These are phyloP conservation scores for Agaricus blazei DNA, from an alignment of 768 basidiomycete species.

Conservation along the genomic window DNA sequence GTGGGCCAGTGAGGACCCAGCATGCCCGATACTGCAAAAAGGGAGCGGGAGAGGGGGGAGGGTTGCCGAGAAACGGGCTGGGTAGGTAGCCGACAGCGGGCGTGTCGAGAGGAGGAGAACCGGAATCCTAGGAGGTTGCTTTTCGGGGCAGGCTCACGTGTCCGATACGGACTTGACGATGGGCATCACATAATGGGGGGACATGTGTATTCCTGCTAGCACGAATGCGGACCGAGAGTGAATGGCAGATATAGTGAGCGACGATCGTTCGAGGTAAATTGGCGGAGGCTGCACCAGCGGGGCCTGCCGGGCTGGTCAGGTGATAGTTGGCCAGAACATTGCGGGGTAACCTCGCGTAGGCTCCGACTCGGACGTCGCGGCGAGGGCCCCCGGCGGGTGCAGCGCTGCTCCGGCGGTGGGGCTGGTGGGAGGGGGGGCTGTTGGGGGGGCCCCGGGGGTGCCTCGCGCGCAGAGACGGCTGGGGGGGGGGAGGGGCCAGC, in stretches of 20 bases:
- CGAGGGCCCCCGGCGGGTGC: too few relatives aligned
- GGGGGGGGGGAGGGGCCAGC: background rate
- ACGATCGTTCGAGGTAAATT: background rate
- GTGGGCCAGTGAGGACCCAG: background rate
- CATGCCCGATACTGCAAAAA: constrained; percentile 2
- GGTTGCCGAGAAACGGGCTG: background rate
- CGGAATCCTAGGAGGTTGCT: background rate
- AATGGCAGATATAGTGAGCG: background rate
- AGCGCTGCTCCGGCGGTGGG: too few relatives aligned
- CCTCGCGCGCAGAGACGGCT: background rate
- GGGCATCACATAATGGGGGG: background rate
- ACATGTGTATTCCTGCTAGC: constrained; percentile 2
- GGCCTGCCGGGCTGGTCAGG: constrained; percentile 1
- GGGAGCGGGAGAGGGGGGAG: background rate
- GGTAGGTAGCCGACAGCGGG: background rate
- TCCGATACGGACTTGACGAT: constrained; percentile 8
- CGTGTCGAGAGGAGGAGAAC: background rate
- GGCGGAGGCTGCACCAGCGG: background rate
- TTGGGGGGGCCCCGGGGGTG: background rate
- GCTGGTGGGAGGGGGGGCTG: too few relatives aligned
- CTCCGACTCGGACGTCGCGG: constrained; percentile 3
- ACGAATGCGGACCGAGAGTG: constrained; percentile 7
- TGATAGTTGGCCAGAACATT: background rate
- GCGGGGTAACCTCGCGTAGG: constrained; percentile 10
- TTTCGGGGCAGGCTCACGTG: constrained; percentile 3